Conservation (phyloP, 2,329 filamentous ascomycete species). For the Knufia fluminis region DNA sequence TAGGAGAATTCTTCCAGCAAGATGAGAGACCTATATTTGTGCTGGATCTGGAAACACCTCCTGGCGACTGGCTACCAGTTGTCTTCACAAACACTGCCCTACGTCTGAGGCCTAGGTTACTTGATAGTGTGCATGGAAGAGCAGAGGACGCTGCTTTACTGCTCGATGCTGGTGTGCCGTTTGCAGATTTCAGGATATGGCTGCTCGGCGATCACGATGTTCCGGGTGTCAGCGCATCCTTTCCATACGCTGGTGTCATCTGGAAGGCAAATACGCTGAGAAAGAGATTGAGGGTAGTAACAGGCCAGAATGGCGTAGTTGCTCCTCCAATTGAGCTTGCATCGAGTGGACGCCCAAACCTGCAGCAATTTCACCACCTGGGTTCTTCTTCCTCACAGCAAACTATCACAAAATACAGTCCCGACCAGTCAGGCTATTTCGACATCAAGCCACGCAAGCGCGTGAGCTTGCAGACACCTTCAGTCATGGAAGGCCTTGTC, state of each 20-base stretch:
- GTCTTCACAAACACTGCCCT: constrained; percentile 62
- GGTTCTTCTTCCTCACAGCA: constrained; percentile 17
- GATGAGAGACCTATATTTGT: constrained; percentile 70
- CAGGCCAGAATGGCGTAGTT: constrained; percentile 35
- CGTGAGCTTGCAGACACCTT: neutral
- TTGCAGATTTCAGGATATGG: constrained; percentile 61
- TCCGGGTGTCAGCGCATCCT: constrained; percentile 45
- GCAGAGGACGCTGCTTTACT: constrained; percentile 34
- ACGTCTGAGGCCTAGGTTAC: constrained; percentile 46
- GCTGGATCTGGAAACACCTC: constrained; percentile 55
- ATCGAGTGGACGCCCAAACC: constrained; percentile 15
- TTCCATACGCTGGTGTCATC: constrained; percentile 53
- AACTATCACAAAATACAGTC: neutral
- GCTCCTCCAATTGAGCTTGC: constrained; percentile 25
- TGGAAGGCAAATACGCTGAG: constrained; percentile 66
- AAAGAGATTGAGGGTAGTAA: constrained; percentile 59
- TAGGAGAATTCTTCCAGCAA: constrained; percentile 64
- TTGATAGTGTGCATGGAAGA: constrained; percentile 48
- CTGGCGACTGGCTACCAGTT: constrained; percentile 47
- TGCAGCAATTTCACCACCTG: constrained; percentile 28
- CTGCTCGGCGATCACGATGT: constrained; percentile 48
- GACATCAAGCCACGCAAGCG: constrained; percentile 8
- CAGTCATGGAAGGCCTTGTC: constrained; percentile 1
- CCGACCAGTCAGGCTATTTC: constrained; percentile 15
- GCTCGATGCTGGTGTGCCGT: constrained; percentile 35